Evolutionary conservation across 306 rosid species (phyloP).

Genomic region (Prosopis cineraria): DNA sequence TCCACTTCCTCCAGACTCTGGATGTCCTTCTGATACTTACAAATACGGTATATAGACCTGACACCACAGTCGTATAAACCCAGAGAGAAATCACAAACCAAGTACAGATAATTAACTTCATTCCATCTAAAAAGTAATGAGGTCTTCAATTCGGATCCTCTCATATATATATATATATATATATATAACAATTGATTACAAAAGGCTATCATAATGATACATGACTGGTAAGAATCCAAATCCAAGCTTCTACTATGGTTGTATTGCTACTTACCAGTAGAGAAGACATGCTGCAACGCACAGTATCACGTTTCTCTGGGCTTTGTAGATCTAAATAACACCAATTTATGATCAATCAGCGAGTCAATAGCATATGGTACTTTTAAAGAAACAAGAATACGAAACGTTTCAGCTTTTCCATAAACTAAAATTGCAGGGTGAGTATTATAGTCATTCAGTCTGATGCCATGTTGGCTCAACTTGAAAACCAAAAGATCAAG

Average conservation of each 20-base stretch:
- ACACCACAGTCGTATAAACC: conserved; percentile 6
- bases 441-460: not conserved
- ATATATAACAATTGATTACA: not conserved
- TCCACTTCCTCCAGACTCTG: conserved; percentile 67
- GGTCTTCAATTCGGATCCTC: not conserved
- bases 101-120: not conserved
- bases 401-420: not conserved
- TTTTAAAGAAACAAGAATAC: not conserved
- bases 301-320: conserved; percentile 68
- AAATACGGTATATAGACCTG: conserved; percentile 66
- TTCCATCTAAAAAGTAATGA: not conserved
- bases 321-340: conserved; percentile 59
- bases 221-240: not conserved
- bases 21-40: conserved; percentile 57
- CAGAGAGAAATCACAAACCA: not conserved
- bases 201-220: not conserved
- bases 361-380: not conserved
- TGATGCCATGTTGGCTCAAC: not conserved
- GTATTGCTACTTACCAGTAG: conserved; percentile 54
- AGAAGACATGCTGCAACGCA: conserved; percentile 63
- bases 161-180: not conserved
- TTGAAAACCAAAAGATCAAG: not conserved
- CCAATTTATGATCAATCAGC: conserved; percentile 10
- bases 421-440: not conserved
- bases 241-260: not conserved